Conservation (phyloP, 306 rosid species). For the Casuarina cunninghamiana region DNA sequence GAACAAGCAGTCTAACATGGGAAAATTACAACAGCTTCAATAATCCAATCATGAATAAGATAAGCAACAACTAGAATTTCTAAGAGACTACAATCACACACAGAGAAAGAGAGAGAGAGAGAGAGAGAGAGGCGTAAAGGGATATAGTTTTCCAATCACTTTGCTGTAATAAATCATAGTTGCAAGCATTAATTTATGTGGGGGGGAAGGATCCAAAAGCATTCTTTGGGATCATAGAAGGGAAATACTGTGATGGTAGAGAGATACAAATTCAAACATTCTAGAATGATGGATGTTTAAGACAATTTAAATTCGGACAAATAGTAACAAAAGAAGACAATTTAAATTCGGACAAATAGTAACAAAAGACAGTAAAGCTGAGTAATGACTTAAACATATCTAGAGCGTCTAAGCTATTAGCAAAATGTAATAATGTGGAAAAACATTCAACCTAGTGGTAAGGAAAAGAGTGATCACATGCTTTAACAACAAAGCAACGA, state of each 20-base stretch:
- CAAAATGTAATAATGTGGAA: conserved; percentile 2
- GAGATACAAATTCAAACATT: neutral
- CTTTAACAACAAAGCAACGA: conserved; percentile 72
- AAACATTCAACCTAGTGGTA: conserved; percentile 81
- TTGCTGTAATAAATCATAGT: neutral
- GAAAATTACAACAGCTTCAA: conserved; percentile 7
- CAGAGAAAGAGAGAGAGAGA: no score
- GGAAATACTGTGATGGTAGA: no score
- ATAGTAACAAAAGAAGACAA: no score
- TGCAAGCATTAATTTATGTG: neutral
- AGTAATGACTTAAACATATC: neutral
- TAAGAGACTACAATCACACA: neutral
- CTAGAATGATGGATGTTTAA: neutral
- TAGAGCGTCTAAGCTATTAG: conserved; percentile 6
- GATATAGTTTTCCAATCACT: neutral
- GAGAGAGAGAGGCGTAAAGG: neutral
- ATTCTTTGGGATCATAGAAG: neutral
- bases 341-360: neutral
- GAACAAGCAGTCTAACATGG: conserved; percentile 91
- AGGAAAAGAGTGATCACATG: conserved; percentile 87
- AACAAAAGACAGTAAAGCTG: neutral
- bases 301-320: neutral
- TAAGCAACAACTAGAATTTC: neutral
- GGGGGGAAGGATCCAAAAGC: neutral
- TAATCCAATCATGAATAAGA: conserved; percentile 11